Evolutionary conservation across 129 eudicot species (phyloP), one percentile per base, ranked within the genome.

Genomic region (Dittrichia graveolens): DNA sequence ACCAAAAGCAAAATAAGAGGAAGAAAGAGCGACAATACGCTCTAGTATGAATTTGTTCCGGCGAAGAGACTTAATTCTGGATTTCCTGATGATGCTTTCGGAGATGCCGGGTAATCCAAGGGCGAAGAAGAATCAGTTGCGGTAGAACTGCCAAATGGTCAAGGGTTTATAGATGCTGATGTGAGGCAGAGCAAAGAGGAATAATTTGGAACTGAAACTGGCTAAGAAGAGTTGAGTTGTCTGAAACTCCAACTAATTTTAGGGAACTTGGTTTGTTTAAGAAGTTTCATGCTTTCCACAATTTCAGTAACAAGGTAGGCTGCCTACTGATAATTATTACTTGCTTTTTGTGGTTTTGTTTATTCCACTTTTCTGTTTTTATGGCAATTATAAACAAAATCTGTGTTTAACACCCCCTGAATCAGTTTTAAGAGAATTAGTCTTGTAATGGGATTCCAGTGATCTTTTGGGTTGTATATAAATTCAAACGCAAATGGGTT

Each of bases 281-380:
- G 50, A 80, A 85, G 9, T 78, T 75, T 70, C 85, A 89, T 3
- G 91, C 85, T 82, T 81, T 76, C 79, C 85, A 82, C 75, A 78
- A 85, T 63, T 74, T 81, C 15, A 82, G 89, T 66, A 88, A 84
- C 69, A 83, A 84, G 90, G 86, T 83, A 82, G 60, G 35, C 4
- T 37, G 40, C n/a, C 19, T 71, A n/a, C 19, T 37, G 48, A 72
- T 44, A 13, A 15, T 59, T 13, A 73, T 73, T n/a, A 60, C 19
- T 35, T 60, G 10, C 70, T 9, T 35, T 1, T 43, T 12, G n/a
- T 69, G 19, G 64, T 57, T 6, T 48, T 60, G 43, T 5, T 61
- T 49, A 1, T 40, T 55, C 18, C n/a, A 42, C 37, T 48, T 13
- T 50, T 49, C n/a, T 72, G 59, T 71, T 48, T 52, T 68, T 59